Evolutionary conservation across 345 rosid species (phyloP), one percentile per base, ranked within the genome.

Genomic region (Abelmoschus esculentus): DNA sequence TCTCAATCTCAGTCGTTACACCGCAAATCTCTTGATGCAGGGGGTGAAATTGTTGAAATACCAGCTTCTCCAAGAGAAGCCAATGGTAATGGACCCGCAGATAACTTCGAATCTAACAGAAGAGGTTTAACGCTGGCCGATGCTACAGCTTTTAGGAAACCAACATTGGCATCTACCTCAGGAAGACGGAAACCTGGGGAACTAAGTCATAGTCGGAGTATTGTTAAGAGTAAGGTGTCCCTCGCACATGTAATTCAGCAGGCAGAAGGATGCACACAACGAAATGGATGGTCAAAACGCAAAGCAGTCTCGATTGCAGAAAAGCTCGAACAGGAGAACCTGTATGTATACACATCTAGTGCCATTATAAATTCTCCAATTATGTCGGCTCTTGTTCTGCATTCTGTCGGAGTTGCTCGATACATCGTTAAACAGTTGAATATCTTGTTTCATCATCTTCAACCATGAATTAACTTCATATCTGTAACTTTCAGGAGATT

Each of bases 301-400:
- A 96, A 86, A 85, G 92, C 97, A 38, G 80, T 96, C 69, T 90
- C 93, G 26, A 84, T 89, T 65, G 98, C 98, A 18, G 91, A 96
- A 65, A 96, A 86, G 84, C 97, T 96, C 59, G 99, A 96, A 80
- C 95, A 87, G 74, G 96, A 96, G 75, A 92, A 96, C 72, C 78
- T 96, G 99, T 96, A 80, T 52, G 97, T 84, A 10, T 53, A 7
- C 26, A 22, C 17, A 70, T 73, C 34, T 66, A 15, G 65, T 18
- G 32, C 59, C 52, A 46, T 3, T 40, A 29, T 28, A 12, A 49
- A 18, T 46, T 61, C 54, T 29, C 44, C 10, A 29, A 29, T 29
- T 29, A 29, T 29, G 32, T 29, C 32, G 3, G 32, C 32, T 29
- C 3, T 29, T 29, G 32, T 29, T 29, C 1, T 29, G 32, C 3